These are phyloP conservation scores for Trametes cinnabarina DNA, from an alignment of 768 basidiomycete genomes.

Conservation along the genomic window DNA sequence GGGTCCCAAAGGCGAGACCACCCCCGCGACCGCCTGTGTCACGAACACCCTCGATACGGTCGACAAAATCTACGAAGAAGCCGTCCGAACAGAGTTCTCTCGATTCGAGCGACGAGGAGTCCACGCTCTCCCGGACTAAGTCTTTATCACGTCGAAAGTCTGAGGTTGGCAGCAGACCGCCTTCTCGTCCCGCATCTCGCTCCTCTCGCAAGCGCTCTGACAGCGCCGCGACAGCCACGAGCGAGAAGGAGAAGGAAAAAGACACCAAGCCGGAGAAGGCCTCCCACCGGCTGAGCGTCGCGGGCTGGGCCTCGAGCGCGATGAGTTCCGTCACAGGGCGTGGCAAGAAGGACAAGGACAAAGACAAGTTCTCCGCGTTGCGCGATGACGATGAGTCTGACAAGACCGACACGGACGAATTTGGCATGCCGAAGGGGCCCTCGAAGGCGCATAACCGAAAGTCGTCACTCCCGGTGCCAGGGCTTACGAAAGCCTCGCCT, in stretches of 20 bases:
- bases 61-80: slow-evolving; percentile 31
- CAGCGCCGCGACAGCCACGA: slow-evolving; percentile 44
- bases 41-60: slow-evolving; percentile 34
- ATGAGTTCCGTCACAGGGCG: slow-evolving; percentile 59
- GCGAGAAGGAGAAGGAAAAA: slow-evolving; percentile 32
- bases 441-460: slow-evolving; percentile 18
- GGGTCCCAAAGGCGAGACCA: slow-evolving; percentile 9
- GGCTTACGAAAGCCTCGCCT: slow-evolving; percentile 19
- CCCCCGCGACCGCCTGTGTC: slow-evolving; percentile 19
- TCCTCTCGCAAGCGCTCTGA: slow-evolving; percentile 65
- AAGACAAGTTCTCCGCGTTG: slow-evolving; percentile 55
- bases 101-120: slow-evolving; percentile 17
- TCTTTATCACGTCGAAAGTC: slow-evolving; percentile 40
- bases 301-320: slow-evolving; percentile 68
- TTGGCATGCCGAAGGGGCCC: slow-evolving; percentile 7
- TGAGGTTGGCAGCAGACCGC: slow-evolving; percentile 39
- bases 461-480: slow-evolving; percentile 1
- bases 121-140: slow-evolving; percentile 19
- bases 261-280: slow-evolving; percentile 33
- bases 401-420: slow-evolving; percentile 30
- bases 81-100: slow-evolving; percentile 1
- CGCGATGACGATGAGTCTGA: slow-evolving; percentile 43
- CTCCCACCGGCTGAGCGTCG: slow-evolving; percentile 41
- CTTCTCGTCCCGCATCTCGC: slow-evolving; percentile 57
- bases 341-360: slow-evolving; percentile 55